A percentile compares a stretch with the other conserved stretches of the same genome.
Evolutionary conservation across 2,329 filamentous ascomycete species (phyloP).

Genomic region (Pseudodiploospora longispora): DNA sequence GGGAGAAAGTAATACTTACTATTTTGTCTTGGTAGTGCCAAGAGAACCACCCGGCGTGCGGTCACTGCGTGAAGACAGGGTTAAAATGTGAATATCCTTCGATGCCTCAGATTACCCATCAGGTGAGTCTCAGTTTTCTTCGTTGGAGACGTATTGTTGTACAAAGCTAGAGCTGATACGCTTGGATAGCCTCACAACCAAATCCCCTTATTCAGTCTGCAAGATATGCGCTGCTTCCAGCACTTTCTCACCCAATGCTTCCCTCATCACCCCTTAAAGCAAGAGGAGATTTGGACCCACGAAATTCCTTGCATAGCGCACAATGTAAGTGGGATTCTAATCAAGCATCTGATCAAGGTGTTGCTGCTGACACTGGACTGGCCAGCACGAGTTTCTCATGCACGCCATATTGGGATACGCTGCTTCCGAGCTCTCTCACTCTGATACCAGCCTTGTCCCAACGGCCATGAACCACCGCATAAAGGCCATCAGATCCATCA

Average conservation of each 20-base stretch:
- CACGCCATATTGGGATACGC: slow-evolving; percentile 61
- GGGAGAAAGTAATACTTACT: slow-evolving; percentile 3
- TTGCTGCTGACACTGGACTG: slow-evolving; percentile 4
- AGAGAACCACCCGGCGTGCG: slow-evolving; percentile 55
- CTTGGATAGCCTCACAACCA: slow-evolving; percentile 42
- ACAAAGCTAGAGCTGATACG: slow-evolving; percentile 1
- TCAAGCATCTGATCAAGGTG: background rate
- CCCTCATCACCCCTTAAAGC: slow-evolving; percentile 56
- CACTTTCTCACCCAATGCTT: slow-evolving; percentile 55
- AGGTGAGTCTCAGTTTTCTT: slow-evolving; percentile 25
- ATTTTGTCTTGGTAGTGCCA: slow-evolving; percentile 43
- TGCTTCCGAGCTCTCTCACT: slow-evolving; percentile 53
- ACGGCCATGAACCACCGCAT: slow-evolving; percentile 57
- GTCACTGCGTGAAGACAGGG: slow-evolving; percentile 54
- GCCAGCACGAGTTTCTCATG: slow-evolving; percentile 58
- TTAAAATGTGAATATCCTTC: slow-evolving; percentile 56
- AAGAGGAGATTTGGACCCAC: slow-evolving; percentile 59
- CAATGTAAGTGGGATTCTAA: slow-evolving; percentile 36
- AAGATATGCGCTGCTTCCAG: slow-evolving; percentile 63
- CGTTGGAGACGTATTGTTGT: background rate
- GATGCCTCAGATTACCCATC: slow-evolving; percentile 40
- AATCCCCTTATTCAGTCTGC: slow-evolving; percentile 50
- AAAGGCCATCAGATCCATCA: slow-evolving; percentile 55
- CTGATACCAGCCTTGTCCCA: slow-evolving; percentile 42
- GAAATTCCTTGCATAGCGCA: slow-evolving; percentile 60